phyloP scores from a whole-genome alignment of 2,329 filamentous ascomycete genomes.

The Pyrenophora seminiperda region DNA sequence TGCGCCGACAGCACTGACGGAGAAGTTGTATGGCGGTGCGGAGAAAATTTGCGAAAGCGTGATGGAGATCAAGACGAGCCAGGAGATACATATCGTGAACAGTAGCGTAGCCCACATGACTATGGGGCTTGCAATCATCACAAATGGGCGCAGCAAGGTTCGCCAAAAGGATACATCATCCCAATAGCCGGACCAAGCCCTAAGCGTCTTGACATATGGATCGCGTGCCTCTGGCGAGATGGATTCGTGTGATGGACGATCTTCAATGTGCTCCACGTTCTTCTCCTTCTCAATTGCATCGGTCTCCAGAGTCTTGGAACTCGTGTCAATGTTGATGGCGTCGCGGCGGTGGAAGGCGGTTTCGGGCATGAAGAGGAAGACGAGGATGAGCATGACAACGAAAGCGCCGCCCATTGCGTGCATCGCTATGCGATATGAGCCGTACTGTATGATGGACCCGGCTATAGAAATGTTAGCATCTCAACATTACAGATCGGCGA shows the following conservation, averaged over 20 bases:
- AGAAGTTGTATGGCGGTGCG: slow-evolving; percentile 33
- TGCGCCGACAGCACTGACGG: slow-evolving; percentile 27
- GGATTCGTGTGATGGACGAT: background rate
- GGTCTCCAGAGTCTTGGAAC: slow-evolving; percentile 13
- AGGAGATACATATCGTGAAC: slow-evolving; percentile 36
- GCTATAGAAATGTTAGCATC: slow-evolving; percentile 5
- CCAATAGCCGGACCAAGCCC: slow-evolving; percentile 28
- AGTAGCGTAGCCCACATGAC: slow-evolving; percentile 33
- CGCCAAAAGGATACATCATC: slow-evolving; percentile 29
- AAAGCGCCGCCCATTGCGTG: slow-evolving; percentile 32
- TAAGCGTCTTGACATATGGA: slow-evolving; percentile 17
- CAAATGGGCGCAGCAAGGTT: slow-evolving; percentile 27
- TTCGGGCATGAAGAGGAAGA: slow-evolving; percentile 36
- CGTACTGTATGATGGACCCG: slow-evolving; percentile 30
- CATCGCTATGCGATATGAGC: slow-evolving; percentile 26
- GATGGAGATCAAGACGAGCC: slow-evolving; percentile 34
- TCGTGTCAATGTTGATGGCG: slow-evolving; percentile 28
- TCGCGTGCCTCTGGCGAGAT: slow-evolving; percentile 7
- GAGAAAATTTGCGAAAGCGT: slow-evolving; percentile 36
- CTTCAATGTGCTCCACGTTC: slow-evolving; percentile 16
- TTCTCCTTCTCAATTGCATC: slow-evolving; percentile 18
- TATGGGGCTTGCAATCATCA: slow-evolving; percentile 22
- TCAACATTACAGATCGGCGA: background rate
- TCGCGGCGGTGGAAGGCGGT: slow-evolving; percentile 20
- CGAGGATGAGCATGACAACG: slow-evolving; percentile 26